Conservation (phyloP, 2,329 filamentous ascomycete species). For the Alternaria longipes region DNA sequence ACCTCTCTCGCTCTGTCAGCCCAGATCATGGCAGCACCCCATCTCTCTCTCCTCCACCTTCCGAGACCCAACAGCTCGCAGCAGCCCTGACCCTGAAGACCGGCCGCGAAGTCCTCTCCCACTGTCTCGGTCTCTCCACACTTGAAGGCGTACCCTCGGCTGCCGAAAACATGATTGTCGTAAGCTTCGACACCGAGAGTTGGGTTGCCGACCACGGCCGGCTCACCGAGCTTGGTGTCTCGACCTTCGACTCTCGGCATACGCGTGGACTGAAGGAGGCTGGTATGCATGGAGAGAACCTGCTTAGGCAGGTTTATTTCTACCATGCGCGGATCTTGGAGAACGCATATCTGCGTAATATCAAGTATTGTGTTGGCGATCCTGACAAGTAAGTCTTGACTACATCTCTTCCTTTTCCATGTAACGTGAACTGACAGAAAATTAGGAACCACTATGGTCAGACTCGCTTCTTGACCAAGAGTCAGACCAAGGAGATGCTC, state of each 20-base stretch:
- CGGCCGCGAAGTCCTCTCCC: slow-evolving; percentile 1
- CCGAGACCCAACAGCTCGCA: background rate
- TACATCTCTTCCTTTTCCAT: background rate
- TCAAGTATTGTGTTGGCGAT: slow-evolving; percentile 18
- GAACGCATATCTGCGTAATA: slow-evolving; percentile 18
- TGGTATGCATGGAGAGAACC: slow-evolving; percentile 19
- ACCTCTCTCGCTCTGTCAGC: slow-evolving; percentile 1
- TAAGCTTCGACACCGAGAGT: slow-evolving; percentile 23
- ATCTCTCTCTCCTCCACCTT: background rate
- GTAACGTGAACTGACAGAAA: background rate
- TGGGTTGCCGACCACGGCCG: slow-evolving; percentile 15
- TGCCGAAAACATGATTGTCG: slow-evolving; percentile 13
- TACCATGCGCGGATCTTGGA: slow-evolving; percentile 25
- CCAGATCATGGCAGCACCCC: background rate
- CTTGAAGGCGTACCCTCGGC: slow-evolving; percentile 5
- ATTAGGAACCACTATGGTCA: slow-evolving; percentile 23
- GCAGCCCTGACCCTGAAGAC: background rate
- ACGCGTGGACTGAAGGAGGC: slow-evolving; percentile 5
- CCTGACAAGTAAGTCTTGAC: slow-evolving; percentile 1
- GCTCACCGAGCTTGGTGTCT: slow-evolving; percentile 25
- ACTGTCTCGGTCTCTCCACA: slow-evolving; percentile 7
- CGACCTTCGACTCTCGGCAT: slow-evolving; percentile 21
- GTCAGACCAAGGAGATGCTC: slow-evolving; percentile 10
- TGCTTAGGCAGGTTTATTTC: slow-evolving; percentile 25
- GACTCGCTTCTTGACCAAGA: slow-evolving; percentile 18